Base-by-base conservation (phyloP, 768 basidiomycete species). In the Leccinum pellstonianum region DNA sequence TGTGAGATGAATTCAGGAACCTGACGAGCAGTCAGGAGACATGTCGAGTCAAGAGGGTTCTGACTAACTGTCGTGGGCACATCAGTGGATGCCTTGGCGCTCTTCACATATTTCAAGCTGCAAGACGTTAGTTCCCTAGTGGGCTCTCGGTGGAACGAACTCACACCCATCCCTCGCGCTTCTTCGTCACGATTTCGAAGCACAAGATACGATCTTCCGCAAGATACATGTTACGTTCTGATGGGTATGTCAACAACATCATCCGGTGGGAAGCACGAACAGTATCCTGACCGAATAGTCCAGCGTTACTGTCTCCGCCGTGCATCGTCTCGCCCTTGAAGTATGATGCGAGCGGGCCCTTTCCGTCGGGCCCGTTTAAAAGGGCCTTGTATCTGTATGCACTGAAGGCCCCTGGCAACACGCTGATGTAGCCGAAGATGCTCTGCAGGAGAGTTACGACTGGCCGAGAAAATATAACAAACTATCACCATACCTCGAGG, bases 1-100 rank as follows among this genome's bases (percentile, higher is more conserved):
- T 98, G 95, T 3, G 91, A 93, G 64, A 96, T 97, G 76, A 96
- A 96, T 71, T 97, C 95, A 14, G 95, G 86, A 54, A 96, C 84
- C 82, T 86, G 33, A 11, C 3, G 3, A 51, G 55, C 4, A 12
- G 33, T 64, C 51, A 61, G 56, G 51, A 31, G 8, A 50, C 23
- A 35, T 14, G 25, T 43, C 1, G 6, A 23, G 29, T 11, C 15
- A 2, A 51, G 57, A 5, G n/a, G 3, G 23, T 55, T 37, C 48
- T 49, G 19, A 69, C 78, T 58, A 52, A 86, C 87, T 19, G 86
- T 81, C 38, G 93, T 89, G 33, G 95, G 95, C 4, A 96, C 95
- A 76, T 98, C 95, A n/a, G 95, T 98, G 47, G 94, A 83, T 0
- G 94, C 95, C 65, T 95, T 94, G 15, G 95, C 95, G 67, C 86